These are phyloP conservation scores for Chlorella vulgaris DNA, from an alignment of 139 green algal species.

Conservation along the genomic window DNA sequence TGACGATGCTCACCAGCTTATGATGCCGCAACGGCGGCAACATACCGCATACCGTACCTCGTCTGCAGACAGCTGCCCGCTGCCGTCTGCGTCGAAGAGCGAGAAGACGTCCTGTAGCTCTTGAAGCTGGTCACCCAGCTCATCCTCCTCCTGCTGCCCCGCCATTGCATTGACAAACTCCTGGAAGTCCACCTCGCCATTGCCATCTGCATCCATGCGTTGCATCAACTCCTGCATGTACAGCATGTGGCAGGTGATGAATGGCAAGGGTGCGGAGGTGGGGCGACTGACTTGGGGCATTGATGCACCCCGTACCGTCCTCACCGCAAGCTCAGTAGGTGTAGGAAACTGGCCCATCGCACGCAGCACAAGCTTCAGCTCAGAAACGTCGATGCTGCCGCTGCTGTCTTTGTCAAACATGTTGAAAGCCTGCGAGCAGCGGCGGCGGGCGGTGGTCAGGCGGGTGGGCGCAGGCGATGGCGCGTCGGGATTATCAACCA, in stretches of 20 bases:
- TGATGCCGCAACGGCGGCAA: no score
- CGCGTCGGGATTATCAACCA: no score
- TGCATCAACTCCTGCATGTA: slow-evolving; percentile 22
- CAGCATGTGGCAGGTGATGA: no score
- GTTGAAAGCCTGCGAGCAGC: slow-evolving; percentile 1
- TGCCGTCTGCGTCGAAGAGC: slow-evolving; percentile 14
- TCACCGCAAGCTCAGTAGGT: slow-evolving; percentile 8
- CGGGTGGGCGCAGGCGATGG: no score
- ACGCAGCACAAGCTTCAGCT: slow-evolving; percentile 15
- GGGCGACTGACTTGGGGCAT: no score
- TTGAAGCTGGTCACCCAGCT: slow-evolving; percentile 10
- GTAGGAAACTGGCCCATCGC: slow-evolving; percentile 20
- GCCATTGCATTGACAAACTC: slow-evolving; percentile 17
- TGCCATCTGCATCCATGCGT: slow-evolving; percentile 11
- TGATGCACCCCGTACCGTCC: no score
- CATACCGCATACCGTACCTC: no score
- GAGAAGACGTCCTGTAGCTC: slow-evolving; percentile 28
- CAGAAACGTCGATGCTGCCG: not conserved
- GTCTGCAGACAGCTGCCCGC: not conserved
- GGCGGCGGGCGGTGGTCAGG: no score
- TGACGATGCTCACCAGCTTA: no score
- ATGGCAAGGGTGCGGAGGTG: no score
- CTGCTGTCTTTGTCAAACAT: slow-evolving; percentile 23
- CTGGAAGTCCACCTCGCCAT: slow-evolving; percentile 2
- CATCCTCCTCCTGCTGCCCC: slow-evolving; percentile 1